phyloP scores from a whole-genome alignment of 768 basidiomycete genomes.

The Amanita rubescens region DNA sequence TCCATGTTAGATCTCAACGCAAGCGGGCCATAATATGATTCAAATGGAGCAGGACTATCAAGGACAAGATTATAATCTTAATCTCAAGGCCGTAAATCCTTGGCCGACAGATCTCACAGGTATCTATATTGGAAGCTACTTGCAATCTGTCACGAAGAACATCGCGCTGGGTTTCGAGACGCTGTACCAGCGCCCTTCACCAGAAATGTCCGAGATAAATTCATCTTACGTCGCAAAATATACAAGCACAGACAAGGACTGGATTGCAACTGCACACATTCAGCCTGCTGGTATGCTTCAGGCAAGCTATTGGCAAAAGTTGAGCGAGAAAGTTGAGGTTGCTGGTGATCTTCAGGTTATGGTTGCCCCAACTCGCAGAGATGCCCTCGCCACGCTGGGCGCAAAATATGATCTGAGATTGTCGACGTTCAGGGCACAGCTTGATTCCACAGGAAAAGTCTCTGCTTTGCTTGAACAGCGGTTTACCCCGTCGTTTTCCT shows the following conservation, averaged over 20 bases:
- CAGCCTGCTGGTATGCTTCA: conserved; percentile 79
- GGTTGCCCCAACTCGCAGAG: conserved; percentile 71
- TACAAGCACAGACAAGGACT: conserved; percentile 62
- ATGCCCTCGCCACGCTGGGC: conserved; percentile 89
- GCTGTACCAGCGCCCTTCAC: conserved; percentile 72
- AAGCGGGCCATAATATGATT: conserved; percentile 81
- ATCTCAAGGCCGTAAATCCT: conserved; percentile 87
- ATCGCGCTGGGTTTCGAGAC: conserved; percentile 84
- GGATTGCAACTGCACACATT: conserved; percentile 91
- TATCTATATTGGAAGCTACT: conserved; percentile 85
- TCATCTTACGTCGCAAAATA: conserved; percentile 79
- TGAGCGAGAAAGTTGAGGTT: conserved; percentile 95
- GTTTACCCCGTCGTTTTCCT: conserved; percentile 91
- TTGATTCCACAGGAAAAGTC: conserved; percentile 94
- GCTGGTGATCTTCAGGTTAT: conserved; percentile 87
- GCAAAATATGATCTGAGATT: conserved; percentile 95
- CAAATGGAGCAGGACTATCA: conserved; percentile 92
- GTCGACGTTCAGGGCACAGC: conserved; percentile 89
- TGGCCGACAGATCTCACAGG: conserved; percentile 83
- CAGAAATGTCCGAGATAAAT: conserved; percentile 60
- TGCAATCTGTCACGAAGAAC: conserved; percentile 89
- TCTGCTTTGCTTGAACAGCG: conserved; percentile 93
- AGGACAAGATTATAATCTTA: conserved; percentile 81
- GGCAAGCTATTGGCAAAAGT: conserved; percentile 94
- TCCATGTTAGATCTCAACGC: conserved; percentile 56